These are phyloP conservation scores for Colletotrichum sp. DNA, from an alignment of 2,329 filamentous ascomycete genomes.

Conservation along the genomic window DNA sequence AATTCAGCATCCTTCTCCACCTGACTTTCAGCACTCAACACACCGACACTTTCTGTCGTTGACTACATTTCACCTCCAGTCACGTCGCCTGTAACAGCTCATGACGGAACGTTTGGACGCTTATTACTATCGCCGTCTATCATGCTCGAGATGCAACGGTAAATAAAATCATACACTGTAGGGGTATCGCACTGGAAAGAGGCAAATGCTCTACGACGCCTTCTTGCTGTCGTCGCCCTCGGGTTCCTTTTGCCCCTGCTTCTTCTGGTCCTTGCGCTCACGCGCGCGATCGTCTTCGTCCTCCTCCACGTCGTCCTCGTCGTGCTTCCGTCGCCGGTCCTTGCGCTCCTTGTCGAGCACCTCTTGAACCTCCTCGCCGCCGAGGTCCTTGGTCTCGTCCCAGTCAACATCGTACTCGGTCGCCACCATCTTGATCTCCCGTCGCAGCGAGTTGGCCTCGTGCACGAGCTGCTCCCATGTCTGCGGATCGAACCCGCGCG, in stretches of 20 bases:
- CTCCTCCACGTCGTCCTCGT: slow-evolving; percentile 44
- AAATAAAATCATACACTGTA: neutral
- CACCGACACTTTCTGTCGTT: neutral
- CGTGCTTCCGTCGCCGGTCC: slow-evolving; percentile 37
- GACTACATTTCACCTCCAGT: too few species aligned
- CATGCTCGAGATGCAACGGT: neutral
- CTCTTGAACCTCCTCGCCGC: slow-evolving; percentile 67
- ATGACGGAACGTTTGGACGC: neutral
- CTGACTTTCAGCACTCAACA: neutral
- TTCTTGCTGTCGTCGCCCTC: slow-evolving; percentile 8
- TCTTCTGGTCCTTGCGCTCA: slow-evolving; percentile 32
- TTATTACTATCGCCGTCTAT: neutral
- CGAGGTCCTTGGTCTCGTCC: slow-evolving; percentile 78
- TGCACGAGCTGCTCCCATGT: slow-evolving; percentile 82
- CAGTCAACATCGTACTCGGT: slow-evolving; percentile 91
- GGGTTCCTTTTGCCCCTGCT: slow-evolving; percentile 27
- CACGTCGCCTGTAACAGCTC: too few species aligned
- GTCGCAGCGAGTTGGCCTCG: slow-evolving; percentile 77
- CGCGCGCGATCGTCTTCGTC: slow-evolving; percentile 39
- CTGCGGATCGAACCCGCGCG: slow-evolving; percentile 75
- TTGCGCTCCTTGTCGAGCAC: slow-evolving; percentile 59
- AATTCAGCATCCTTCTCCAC: neutral
- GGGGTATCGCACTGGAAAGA: neutral
- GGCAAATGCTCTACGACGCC: neutral
- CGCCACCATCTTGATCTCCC: slow-evolving; percentile 81